Evolutionary conservation across 2,329 filamentous ascomycete species (phyloP).

Genomic region (Lecanicillium sp.): DNA sequence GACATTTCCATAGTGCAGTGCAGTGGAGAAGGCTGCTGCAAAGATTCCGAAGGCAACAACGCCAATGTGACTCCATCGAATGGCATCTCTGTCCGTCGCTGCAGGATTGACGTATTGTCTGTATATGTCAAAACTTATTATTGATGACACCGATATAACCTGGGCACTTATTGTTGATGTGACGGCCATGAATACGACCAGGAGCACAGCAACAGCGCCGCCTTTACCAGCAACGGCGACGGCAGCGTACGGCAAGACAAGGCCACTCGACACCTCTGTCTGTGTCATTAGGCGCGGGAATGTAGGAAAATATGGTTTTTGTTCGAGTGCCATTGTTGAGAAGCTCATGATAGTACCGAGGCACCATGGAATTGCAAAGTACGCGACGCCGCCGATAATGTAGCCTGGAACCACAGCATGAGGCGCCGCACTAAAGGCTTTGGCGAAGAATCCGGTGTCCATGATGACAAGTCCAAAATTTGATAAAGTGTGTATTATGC

Average conservation of each 20-base stretch:
- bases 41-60: slow-evolving; percentile 44
- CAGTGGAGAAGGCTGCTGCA: slow-evolving; percentile 41
- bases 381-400: slow-evolving; percentile 42
- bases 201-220: slow-evolving; percentile 57
- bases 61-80: slow-evolving; percentile 42
- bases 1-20: slow-evolving; percentile 44
- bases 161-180: slow-evolving; percentile 47
- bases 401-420: slow-evolving; percentile 42
- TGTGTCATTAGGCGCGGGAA: slow-evolving; percentile 47
- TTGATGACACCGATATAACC: slow-evolving; percentile 44
- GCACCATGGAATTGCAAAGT: slow-evolving; percentile 46
- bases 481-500: slow-evolving; percentile 36
- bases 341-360: slow-evolving; percentile 43
- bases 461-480: slow-evolving; percentile 47
- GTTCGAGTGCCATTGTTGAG: slow-evolving; percentile 37
- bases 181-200: slow-evolving; percentile 72
- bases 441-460: slow-evolving; percentile 45
- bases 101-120: slow-evolving; percentile 37
- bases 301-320: slow-evolving; percentile 40
- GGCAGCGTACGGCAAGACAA: slow-evolving; percentile 63
- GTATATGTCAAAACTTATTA: slow-evolving; percentile 46
- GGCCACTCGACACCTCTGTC: slow-evolving; percentile 55
- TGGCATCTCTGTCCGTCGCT: slow-evolving; percentile 39
- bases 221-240: slow-evolving; percentile 62
- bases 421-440: slow-evolving; percentile 39